Base-by-base conservation (phyloP, 352 stramenopile genomes). In the Pythium aristosporum region DNA sequence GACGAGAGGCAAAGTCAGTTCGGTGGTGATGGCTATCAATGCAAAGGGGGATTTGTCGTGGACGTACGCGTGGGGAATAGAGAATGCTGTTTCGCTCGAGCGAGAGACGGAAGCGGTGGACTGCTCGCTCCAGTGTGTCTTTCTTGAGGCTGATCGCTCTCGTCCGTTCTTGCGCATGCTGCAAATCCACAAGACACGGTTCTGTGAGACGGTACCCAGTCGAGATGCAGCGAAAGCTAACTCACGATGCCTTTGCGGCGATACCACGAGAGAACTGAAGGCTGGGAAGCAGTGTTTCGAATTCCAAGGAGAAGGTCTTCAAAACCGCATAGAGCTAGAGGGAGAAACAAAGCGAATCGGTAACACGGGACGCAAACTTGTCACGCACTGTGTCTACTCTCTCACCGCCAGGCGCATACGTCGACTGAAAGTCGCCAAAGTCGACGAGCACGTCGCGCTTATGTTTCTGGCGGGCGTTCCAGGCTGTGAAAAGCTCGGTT, bases 351-450 rank as follows among this genome's bases (percentile, higher is more conserved):
- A n/a, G n/a, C n/a, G n/a, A n/a, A n/a, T n/a, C n/a, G n/a, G n/a
- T n/a, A n/a, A n/a, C n/a, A n/a, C n/a, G n/a, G n/a, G n/a, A n/a
- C n/a, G n/a, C n/a, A n/a, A n/a, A n/a, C n/a, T n/a, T n/a, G n/a
- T 25, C 6, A 5, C 25, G 8, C n/a, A 7, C 20, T 4, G 3
- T 36, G 15, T 12, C 23, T 20, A 7, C 3, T 32, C 43, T 47
- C 13, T 15, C 47, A 87, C 80, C 74, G 59, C 76, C 77, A 58
- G 69, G 73, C 15, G 71, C 68, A 42, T 83, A 87, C 20, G 80
- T 84, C 15, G 76, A 64, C 43, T 90, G 79, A 23, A 87, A 75
- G 30, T 88, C 80, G 20, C 80, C 79, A 65, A 90, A 90, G 53
- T 90, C 75, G n/a, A 90, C 67, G 20, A 80, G 61, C 16, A 90